A percentile compares a stretch with the other conserved stretches of the same genome.
Conservation (phyloP, 768 basidiomycete genomes). For the Kwoniella sp. region DNA sequence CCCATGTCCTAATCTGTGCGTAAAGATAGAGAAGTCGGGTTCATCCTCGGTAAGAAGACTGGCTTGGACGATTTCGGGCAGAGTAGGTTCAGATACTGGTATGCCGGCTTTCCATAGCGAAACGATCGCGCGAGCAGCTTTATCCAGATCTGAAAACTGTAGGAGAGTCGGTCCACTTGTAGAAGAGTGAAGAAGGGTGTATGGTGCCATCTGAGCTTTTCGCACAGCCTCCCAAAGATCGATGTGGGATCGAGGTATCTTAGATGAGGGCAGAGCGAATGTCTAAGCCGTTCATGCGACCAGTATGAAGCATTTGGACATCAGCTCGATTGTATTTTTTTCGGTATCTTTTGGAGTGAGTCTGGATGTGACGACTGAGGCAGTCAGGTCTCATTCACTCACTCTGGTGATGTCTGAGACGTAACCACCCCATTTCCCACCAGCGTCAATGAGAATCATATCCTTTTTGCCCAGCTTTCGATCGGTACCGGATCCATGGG, state of each 20-base stretch:
- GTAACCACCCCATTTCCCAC: slow-evolving; percentile 72
- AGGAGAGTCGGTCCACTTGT: slow-evolving; percentile 8
- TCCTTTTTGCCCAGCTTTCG: slow-evolving; percentile 63
- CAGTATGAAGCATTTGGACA: no score
- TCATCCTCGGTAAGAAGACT: slow-evolving; percentile 53
- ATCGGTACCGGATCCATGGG: slow-evolving; percentile 78
- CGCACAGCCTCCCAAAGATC: slow-evolving; percentile 69
- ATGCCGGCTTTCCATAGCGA: slow-evolving; percentile 13
- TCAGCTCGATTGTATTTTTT: no score
- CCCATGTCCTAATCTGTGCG: slow-evolving; percentile 69
- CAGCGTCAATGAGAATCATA: slow-evolving; percentile 74
- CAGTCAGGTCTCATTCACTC: slow-evolving; percentile 44
- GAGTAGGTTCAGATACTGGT: not conserved
- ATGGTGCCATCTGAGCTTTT: slow-evolving; percentile 65
- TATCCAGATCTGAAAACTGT: slow-evolving; percentile 40
- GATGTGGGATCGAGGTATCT: slow-evolving; percentile 62
- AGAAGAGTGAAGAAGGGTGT: slow-evolving; percentile 59
- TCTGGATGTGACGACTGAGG: no score
- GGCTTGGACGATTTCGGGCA: slow-evolving; percentile 1
- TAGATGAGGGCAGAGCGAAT: slow-evolving; percentile 65
- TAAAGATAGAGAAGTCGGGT: slow-evolving; percentile 60
- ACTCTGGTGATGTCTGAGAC: slow-evolving; percentile 77
- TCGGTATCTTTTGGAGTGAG: no score
- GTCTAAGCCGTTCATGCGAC: slow-evolving; percentile 64
- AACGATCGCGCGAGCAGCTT: slow-evolving; percentile 64